A percentile compares a stretch with the other conserved stretches of the same genome.
Evolutionary conservation across 2,329 filamentous ascomycete species (phyloP).

Genomic region (Epichloe sylvatica): DNA sequence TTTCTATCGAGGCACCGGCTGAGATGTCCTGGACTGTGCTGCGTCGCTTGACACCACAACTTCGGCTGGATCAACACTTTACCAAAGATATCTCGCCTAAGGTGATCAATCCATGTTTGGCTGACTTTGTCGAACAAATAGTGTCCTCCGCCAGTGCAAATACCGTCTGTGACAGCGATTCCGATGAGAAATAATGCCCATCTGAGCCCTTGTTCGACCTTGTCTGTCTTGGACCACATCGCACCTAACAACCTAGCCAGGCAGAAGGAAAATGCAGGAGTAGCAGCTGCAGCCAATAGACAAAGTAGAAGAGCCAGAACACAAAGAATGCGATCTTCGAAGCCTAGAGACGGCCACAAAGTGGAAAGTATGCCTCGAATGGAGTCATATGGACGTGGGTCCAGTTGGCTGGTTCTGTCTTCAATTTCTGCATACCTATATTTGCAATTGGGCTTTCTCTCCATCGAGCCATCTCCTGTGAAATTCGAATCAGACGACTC

Average conservation of each 20-base stretch:
- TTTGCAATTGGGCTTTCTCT: not conserved
- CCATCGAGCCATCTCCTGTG: not conserved
- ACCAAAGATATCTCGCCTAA: slow-evolving; percentile 54
- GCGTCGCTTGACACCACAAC: slow-evolving; percentile 60
- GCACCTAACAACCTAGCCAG: slow-evolving; percentile 59
- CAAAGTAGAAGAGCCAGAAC: slow-evolving; percentile 47
- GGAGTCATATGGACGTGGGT: not conserved
- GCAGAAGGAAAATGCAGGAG: slow-evolving; percentile 62
- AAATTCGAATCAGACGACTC: not conserved
- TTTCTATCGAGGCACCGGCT: slow-evolving; percentile 64
- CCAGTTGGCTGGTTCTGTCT: not conserved
- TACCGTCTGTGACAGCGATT: slow-evolving; percentile 52
- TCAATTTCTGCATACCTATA: not conserved
- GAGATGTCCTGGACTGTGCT: slow-evolving; percentile 50
- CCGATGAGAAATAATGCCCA: slow-evolving; percentile 60
- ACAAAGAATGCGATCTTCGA: slow-evolving; percentile 38
- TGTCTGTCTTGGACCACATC: slow-evolving; percentile 44
- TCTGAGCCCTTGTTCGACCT: slow-evolving; percentile 35
- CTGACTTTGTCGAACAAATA: slow-evolving; percentile 59
- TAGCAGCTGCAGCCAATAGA: slow-evolving; percentile 49
- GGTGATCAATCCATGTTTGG: slow-evolving; percentile 61
- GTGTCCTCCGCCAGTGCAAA: slow-evolving; percentile 50
- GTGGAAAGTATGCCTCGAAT: slow-evolving; percentile 30
- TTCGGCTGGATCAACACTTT: slow-evolving; percentile 62
- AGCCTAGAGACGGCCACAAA: slow-evolving; percentile 52